Base-by-base conservation (phyloP, 495 filamentous ascomycete species). In the Penicillium roqueforti region DNA sequence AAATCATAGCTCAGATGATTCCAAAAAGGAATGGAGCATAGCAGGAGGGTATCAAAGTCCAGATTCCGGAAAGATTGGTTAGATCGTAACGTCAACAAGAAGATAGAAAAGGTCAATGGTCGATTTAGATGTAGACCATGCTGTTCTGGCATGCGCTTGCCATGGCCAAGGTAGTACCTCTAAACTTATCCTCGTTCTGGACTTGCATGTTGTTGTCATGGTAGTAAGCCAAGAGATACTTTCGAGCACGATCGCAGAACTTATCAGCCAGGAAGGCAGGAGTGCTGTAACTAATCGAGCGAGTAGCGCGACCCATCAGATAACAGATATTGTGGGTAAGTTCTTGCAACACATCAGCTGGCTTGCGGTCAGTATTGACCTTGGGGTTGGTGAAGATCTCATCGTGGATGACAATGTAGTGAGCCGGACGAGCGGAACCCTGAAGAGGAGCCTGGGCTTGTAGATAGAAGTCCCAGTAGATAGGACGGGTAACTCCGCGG, bases 381-480 rank as follows among this genome's bases (percentile, higher is more conserved):
- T 76, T 66, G 1, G 60, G 49, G 22, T 62, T 40, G 6, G 62
- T 58, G 68, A 86, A 84, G 32, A 86, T 86, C 63, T 89, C 83
- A 59, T 92, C 88, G 2, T 83, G 64, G 1, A 91, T 67, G 0
- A 91, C 84, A 25, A 82, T 80, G 64, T 92, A 92, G 59, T 89
- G 87, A 3, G 83, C 82, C 0, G 87, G 83, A 2, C 84, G 75
- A 1, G 88, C 89, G 1, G 91, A 92, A 16, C 91, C 91, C 68
- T 95, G 85, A 20, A 96, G 76, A 3, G 86, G 86, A 14, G 76
- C 67, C 63, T 96, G 91, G 0, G 91, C 85, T 54, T 91, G 85
- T 10, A 96, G 68, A 67, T 81, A 96, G 67, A 92, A 95, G 53
- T 95, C 89, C 76, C 83, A 91, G 39, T 76, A 73, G 11, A 73